Conservation (phyloP, 176 grass and related monocot genomes). For the Oryza meyeriana region DNA sequence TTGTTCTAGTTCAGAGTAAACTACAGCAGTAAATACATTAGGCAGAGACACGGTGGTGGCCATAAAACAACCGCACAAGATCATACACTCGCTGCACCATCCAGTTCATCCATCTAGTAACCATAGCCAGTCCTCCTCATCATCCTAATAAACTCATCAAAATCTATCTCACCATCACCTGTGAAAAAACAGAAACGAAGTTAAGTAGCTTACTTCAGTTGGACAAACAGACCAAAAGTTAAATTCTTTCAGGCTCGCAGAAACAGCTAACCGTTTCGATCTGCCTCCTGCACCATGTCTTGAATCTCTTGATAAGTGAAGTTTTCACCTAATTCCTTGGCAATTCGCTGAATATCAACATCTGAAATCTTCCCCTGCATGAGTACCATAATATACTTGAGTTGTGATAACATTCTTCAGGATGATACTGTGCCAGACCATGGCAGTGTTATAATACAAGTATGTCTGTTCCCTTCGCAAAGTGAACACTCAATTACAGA, state of each 20-base stretch:
- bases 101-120: constrained; percentile 28
- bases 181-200: not conserved
- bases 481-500: not conserved
- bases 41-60: not conserved
- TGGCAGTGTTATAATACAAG: not conserved
- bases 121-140: constrained; percentile 75
- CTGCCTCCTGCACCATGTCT: constrained; percentile 86
- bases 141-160: constrained; percentile 71
- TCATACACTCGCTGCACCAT: not conserved
- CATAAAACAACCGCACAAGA: constrained; percentile 6
- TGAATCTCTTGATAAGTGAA: constrained; percentile 80
- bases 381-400: not conserved
- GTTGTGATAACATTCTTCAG: not conserved
- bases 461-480: not conserved
- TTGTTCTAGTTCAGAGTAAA: not conserved
- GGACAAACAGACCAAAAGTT: not conserved
- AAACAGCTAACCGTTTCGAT: constrained; percentile 53
- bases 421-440: not conserved
- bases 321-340: constrained; percentile 77
- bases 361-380: constrained; percentile 85
- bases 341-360: constrained; percentile 73
- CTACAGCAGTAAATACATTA: not conserved
- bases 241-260: not conserved
- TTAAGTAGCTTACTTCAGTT: not conserved
- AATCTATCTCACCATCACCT: constrained; percentile 87